Evolutionary conservation across 169 alveolate genomes (phyloP).

Genomic region (Plasmodium cynomolgi): DNA sequence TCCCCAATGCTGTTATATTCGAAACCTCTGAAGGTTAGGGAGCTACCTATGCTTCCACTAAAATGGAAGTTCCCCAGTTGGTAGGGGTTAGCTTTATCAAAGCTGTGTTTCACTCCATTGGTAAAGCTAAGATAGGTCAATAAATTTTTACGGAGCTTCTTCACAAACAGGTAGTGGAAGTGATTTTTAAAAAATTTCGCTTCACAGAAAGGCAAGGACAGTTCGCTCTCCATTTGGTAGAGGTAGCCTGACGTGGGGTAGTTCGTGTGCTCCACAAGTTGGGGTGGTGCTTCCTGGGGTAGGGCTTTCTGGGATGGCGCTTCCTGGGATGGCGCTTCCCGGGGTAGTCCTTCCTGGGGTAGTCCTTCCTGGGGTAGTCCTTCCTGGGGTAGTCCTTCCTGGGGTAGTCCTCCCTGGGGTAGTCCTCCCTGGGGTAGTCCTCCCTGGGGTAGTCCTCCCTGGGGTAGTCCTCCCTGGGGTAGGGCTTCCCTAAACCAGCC

Average conservation of each 20-base stretch:
- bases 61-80: constrained; percentile 28
- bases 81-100: background rate
- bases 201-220: constrained; percentile 70
- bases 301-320: no score
- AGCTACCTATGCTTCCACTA: constrained; percentile 72
- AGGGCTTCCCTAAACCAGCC: background rate
- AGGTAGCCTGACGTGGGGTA: constrained; percentile 57
- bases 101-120: constrained; percentile 58
- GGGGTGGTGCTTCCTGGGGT: background rate
- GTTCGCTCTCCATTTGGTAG: constrained; percentile 55
- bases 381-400: background rate
- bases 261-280: background rate
- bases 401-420: no score
- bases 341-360: background rate
- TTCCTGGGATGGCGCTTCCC: no score
- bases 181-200: constrained; percentile 37
- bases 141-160: constrained; percentile 1
- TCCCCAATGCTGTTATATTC: constrained; percentile 46
- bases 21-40: constrained; percentile 55
- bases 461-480: background rate
- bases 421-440: no score
- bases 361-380: background rate
- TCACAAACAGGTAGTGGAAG: constrained; percentile 24
- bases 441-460: background rate
- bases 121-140: constrained; percentile 42